Evolutionary conservation across 2,329 filamentous ascomycete species (phyloP).

Genomic region (Moelleriella libera): DNA sequence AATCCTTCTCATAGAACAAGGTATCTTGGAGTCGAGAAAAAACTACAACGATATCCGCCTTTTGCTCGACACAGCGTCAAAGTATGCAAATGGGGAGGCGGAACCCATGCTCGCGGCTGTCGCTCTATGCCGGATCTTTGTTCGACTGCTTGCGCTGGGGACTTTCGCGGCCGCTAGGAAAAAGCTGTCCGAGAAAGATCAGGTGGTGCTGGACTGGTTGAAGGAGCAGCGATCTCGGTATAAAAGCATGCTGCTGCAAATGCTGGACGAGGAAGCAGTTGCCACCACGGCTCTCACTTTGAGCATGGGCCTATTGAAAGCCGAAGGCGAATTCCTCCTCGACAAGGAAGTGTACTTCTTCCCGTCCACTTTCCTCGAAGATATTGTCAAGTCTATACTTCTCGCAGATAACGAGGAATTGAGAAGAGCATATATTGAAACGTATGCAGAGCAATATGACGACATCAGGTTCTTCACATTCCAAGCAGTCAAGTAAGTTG

Average conservation of each 20-base stretch:
- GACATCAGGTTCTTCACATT: conserved; percentile 80
- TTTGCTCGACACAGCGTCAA: conserved; percentile 45
- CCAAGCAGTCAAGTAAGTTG: conserved; percentile 52
- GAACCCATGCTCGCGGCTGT: conserved; percentile 58
- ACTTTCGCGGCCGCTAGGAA: conserved; percentile 48
- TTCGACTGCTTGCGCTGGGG: conserved; percentile 64
- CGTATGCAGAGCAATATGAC: conserved; percentile 66
- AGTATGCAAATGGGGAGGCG: conserved; percentile 27
- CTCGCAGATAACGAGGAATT: conserved; percentile 41
- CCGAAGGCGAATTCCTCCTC: conserved; percentile 51
- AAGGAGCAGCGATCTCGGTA: conserved; percentile 62
- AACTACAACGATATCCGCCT: conserved; percentile 83
- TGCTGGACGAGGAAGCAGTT: conserved; percentile 48
- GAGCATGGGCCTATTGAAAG: conserved; percentile 72
- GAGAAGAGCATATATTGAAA: conserved; percentile 61
- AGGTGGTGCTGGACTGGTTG: conserved; percentile 64
- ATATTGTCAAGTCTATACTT: conserved; percentile 50
- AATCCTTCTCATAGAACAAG: conserved; percentile 63
- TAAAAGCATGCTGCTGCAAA: conserved; percentile 42
- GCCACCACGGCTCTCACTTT: conserved; percentile 62
- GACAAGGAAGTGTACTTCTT: conserved; percentile 54
- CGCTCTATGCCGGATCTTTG: conserved; percentile 74
- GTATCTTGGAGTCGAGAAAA: conserved; percentile 73
- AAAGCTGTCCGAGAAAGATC: conserved; percentile 56
- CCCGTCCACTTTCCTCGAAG: conserved; percentile 50